Percentiles rank a stretch among this genome's conserved stretches.
Evolutionary conservation across 139 green algal species (phyloP).

Genomic region (Medakamo hakoo): DNA sequence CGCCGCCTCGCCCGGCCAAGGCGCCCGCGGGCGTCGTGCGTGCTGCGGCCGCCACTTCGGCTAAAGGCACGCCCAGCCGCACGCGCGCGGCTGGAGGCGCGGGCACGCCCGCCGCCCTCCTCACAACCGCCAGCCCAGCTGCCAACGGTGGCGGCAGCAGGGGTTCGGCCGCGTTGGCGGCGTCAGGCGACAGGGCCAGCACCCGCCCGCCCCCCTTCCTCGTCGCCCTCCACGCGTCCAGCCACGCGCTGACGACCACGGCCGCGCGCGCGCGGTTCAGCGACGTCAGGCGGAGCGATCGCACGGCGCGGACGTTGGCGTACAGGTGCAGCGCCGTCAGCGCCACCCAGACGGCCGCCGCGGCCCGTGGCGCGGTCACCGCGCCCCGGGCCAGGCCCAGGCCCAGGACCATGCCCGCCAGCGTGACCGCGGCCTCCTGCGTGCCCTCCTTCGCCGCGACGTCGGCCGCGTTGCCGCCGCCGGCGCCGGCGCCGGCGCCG

Average conservation of each 20-base stretch:
- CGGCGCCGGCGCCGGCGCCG: slow-evolving; percentile 36
- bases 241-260: slow-evolving; percentile 29
- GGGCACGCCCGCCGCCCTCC: too few species aligned
- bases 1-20: not conserved
- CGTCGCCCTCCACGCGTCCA: not conserved
- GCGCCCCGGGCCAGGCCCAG: slow-evolving; percentile 32
- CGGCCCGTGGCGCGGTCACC: not conserved
- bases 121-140: not conserved
- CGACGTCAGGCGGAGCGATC: slow-evolving; percentile 44
- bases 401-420: slow-evolving; percentile 65
- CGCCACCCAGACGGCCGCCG: slow-evolving; percentile 9
- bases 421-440: slow-evolving; percentile 51
- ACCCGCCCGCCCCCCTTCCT: too few species aligned
- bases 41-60: not conserved
- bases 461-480: slow-evolving; percentile 54
- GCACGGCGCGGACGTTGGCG: slow-evolving; percentile 61
- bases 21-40: not conserved
- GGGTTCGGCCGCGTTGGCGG: not conserved
- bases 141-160: not conserved
- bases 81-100: not conserved
- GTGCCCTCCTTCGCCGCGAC: slow-evolving; percentile 61
- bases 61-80: not conserved
- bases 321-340: slow-evolving; percentile 50
- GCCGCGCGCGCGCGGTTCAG: slow-evolving; percentile 48
- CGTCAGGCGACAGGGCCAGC: not conserved